Evolutionary conservation across 805 yeast species (phyloP), one percentile per base, ranked within the genome.

Genomic region (Candida ipomoeae): DNA sequence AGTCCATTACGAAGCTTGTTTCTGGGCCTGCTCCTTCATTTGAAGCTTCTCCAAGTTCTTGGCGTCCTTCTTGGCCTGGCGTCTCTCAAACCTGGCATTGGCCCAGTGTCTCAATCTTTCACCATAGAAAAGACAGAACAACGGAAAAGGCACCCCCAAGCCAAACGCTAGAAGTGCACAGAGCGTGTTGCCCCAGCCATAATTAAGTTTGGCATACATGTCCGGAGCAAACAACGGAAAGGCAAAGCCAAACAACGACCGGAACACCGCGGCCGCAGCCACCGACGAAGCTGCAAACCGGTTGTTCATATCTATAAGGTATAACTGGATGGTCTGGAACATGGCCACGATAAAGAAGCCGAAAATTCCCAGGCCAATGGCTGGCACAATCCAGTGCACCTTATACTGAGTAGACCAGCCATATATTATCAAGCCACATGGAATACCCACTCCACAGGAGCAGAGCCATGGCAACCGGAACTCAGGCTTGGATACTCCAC

Each of bases 151-250:
- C n/a, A 83, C 66, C 8, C 89, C 87, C 46, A 84, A 68, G 0
- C 74, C 75, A 14, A 83, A 52, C 7, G 79, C 84, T 45, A 84
- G 64, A 38, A 83, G 69, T 0, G 78, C 89, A 63, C 83, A 80
- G 58, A 85, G 62, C 0, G 87, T 78, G 60, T 80, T 79, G 21
- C 87, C 87, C 89, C 89, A 84, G 5, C 87, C 88, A 57, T 82
- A 83, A 18, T 84, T 84, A 41, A 85, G 63, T 8, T 51, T 64
- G 42, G 64, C 65, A 62, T 82, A 85, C 84, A 85, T 79, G 7
- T 75, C 67, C 7, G 71, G 64, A 2, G 85, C 87, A 63, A 83
- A 82, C 39, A 84, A 66, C 6, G 90, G 94, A 69, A 86, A 84
- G 10, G 79, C 72, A 48, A 83, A 85, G 1, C 91, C 92, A 59